Evolutionary conservation across 371 early-diverging fungal genomes (phyloP), one percentile per base, ranked within the genome.

Genomic region (Haplosporangium sp.): DNA sequence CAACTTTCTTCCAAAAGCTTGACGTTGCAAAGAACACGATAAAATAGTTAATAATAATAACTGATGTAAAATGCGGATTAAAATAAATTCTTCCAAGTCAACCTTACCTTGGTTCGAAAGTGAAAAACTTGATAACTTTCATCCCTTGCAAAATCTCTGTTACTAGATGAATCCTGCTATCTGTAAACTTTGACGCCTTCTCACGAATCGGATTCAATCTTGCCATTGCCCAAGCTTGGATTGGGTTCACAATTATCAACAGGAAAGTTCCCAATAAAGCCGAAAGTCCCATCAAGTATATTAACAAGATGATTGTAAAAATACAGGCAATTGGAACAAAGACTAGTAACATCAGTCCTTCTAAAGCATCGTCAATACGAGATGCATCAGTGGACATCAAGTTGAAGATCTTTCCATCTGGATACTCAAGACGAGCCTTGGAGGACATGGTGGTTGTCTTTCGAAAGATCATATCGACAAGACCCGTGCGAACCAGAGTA

Each of bases 341-440:
- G 61, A 86, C 81, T 13, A 87, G 34, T 3, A 85, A 57, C 64
- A 86, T 63, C 17, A 89, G 15, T 38, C 86, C 86, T 37, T 84
- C 77, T 1, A 77, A 15, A 20, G 81, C 47, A 13, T 73, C 56
- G 38, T 84, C 84, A 37, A 95, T 76, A 35, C 92, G 84, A 39
- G 84, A 71, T 8, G 88, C 66, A 62, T 96, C 96, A 4, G 94
- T 90, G 0, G 94, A 88, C 66, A 95, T 89, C 48, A 96, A 61
- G 75, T 92, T 96, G 69, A 90, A 89, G 60, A 96, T 82, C 20
- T 88, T 87, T 11, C 95, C 94, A 19, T 86, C 85, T 27, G 88
- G 86, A 70, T 86, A 88, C 0, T 68, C 69, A 20, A 81, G 60
- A 1, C 74, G 67, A 13, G 72, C 67, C 44, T 69, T 74, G 5